phyloP scores from a whole-genome alignment of 2,329 filamentous ascomycete genomes.

The Sarocladium strictum region DNA sequence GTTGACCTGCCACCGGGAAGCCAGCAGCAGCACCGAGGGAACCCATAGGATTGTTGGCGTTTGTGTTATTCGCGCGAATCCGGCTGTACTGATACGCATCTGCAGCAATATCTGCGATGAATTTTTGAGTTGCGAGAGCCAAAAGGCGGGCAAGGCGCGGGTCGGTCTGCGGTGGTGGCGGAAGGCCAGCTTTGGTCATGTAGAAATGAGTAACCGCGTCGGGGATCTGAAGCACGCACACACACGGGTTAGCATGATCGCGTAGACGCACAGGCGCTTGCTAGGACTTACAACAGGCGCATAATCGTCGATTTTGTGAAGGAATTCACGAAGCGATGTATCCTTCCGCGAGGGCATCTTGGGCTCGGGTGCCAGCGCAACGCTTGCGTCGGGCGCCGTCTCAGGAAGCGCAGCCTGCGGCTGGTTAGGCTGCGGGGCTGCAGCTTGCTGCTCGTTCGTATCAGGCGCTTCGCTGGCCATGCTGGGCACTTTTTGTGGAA shows the following conservation, averaged over 20 bases:
- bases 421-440: background rate
- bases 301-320: slow-evolving; percentile 96
- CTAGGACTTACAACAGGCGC: slow-evolving; percentile 75
- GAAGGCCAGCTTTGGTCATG: slow-evolving; percentile 89
- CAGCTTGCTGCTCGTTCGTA: slow-evolving; percentile 4
- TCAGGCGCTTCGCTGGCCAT: slow-evolving; percentile 14
- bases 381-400: slow-evolving; percentile 31
- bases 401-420: slow-evolving; percentile 19
- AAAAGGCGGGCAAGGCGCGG: slow-evolving; percentile 86
- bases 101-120: slow-evolving; percentile 93
- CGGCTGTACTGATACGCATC: slow-evolving; percentile 97
- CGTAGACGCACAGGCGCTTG: background rate
- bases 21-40: slow-evolving; percentile 71
- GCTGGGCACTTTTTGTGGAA: background rate
- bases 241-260: background rate
- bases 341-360: slow-evolving; percentile 81
- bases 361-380: slow-evolving; percentile 46
- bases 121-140: slow-evolving; percentile 97
- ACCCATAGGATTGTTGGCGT: slow-evolving; percentile 86
- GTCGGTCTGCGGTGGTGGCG: slow-evolving; percentile 85
- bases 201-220: slow-evolving; percentile 98
- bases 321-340: slow-evolving; percentile 83
- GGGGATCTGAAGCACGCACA: slow-evolving; percentile 61
- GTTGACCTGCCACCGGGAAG: slow-evolving; percentile 59
- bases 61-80: slow-evolving; percentile 82